Base-by-base conservation (phyloP, 768 basidiomycete species). In the Tubosaeta brunneosetosa region DNA sequence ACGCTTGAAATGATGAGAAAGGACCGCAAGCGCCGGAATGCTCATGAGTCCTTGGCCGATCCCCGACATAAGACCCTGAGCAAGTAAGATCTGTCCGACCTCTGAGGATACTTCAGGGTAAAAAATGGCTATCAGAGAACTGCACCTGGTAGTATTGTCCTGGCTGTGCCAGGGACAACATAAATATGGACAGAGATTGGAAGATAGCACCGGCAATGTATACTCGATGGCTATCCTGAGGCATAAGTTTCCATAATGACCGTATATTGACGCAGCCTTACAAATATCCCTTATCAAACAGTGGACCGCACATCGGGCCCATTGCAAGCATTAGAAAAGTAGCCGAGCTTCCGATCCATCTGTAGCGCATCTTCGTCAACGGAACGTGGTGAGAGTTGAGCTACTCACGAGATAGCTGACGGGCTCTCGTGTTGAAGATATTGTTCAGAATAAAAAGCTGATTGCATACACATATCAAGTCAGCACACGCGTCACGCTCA, bases 1-100 rank as follows among this genome's bases (percentile, higher is more conserved):
- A 44, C 62, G 64, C 29, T 62, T 61, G 64, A 81, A 82, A 56
- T 76, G 72, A 32, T 78, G 79, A 5, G 74, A 71, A 8, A 77
- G 58, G 19, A 80, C 54, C 6, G 71, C 69, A 47, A 74, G 55
- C 37, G 73, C 69, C 0, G 79, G 79, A 14, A 79, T 59, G 51
- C 72, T 81, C 34, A 77, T 59, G 32, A 79, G 49, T 13, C 78
- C 81, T 3, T 68, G 66, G 6, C 67, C 77, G 12, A 77, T 53
- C 1, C 79, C 77, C 2, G 66, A 61, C 14, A 65, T 60, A n/a
- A 80, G 50, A 2, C 77, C 79, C 60, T 80, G 78, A 19, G 66
- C 55, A n/a, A 79, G 70, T 45, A 80, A 66, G 14, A 74, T 56
- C 70, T 80, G 12, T 14, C 40, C 13, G 4, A 19, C 7, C 17